Evolutionary conservation across 345 rosid genomes (phyloP).

Genomic region (Noccaea bulbosa): DNA sequence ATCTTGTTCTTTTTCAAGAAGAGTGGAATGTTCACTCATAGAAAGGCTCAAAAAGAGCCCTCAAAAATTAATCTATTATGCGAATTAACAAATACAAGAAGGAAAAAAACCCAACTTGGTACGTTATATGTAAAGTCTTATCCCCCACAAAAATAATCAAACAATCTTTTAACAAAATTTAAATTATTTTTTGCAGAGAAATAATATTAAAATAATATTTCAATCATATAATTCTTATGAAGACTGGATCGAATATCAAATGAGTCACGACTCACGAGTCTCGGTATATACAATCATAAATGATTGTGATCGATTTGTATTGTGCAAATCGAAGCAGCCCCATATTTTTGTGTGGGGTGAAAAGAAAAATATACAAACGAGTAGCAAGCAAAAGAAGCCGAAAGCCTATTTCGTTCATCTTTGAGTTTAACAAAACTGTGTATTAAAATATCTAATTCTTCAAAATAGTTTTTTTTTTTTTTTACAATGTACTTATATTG

Average conservation of each 20-base stretch:
- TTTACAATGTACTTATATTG: too few species aligned
- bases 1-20: conserved; percentile 38
- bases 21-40: conserved; percentile 41
- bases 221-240: not conserved
- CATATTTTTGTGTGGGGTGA: not conserved
- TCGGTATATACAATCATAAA: not conserved
- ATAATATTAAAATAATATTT: not conserved
- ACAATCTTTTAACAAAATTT: not conserved
- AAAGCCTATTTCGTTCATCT: too few species aligned
- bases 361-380: not conserved
- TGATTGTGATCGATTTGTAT: conserved; percentile 27
- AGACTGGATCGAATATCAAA: conserved; percentile 14
- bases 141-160: conserved; percentile 16
- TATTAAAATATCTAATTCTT: not conserved
- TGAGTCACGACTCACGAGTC: conserved; percentile 5
- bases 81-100: conserved; percentile 24
- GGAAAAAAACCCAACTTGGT: conserved; percentile 18
- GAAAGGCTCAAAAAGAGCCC: conserved; percentile 34
- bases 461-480: not conserved
- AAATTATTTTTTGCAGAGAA: not conserved
- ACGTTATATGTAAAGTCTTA: conserved; percentile 13
- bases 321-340: conserved; percentile 12
- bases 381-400: too few species aligned
- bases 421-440: not conserved
- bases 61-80: conserved; percentile 42